Evolutionary conservation across 2,329 filamentous ascomycete species (phyloP), one percentile per base, ranked within the genome.

Genomic region (Trichoderma harzianum): DNA sequence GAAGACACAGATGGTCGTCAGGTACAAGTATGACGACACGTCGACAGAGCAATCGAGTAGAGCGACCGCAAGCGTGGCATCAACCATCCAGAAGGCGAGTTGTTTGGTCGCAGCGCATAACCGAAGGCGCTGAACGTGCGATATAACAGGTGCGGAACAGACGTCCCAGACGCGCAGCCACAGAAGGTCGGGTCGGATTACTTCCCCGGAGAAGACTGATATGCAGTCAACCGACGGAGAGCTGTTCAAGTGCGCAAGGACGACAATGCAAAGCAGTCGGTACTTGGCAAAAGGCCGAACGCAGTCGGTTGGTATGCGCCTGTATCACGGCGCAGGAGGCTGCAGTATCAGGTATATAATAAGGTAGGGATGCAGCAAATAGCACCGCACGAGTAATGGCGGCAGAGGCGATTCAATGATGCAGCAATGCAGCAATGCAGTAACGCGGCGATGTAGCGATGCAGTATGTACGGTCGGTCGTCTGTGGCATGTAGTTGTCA

Each of bases 71-170:
- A 64, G 32, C 36, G 55, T 24, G n/a, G 32, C 21, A 61, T 72
- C 71, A 72, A 72, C 21, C 34, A 70, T 70, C 60, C 66, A 72
- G 51, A 36, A 60, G 43, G 21, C 30, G 39, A 69, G 57, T 34
- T 32, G 21, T 39, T 53, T 36, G 66, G 39, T 51, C 57, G 66
- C 57, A 53, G 66, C 66, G 66, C 57, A 62, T 62, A 53, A 28
- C 28, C 57, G 57, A 62, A 53, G 21, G 21, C 66, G 18, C 34
- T 53, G 55, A 47, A 57, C 57, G 16, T 34, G 66, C 36, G 47
- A 62, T 51, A 12, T 34, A 12, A 69, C 39, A 69, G 57, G 57
- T 51, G 66, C 66, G 66, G 66, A 69, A 53, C 55, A 34, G 34
- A n/a, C 7, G 39, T 39, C 14, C 28, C 57, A 53, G 39, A 51